Percentiles rank a stretch among this genome's conserved stretches.
phyloP scores from a whole-genome alignment of 768 basidiomycete species.

The Hygrophoropsis aurantiaca region DNA sequence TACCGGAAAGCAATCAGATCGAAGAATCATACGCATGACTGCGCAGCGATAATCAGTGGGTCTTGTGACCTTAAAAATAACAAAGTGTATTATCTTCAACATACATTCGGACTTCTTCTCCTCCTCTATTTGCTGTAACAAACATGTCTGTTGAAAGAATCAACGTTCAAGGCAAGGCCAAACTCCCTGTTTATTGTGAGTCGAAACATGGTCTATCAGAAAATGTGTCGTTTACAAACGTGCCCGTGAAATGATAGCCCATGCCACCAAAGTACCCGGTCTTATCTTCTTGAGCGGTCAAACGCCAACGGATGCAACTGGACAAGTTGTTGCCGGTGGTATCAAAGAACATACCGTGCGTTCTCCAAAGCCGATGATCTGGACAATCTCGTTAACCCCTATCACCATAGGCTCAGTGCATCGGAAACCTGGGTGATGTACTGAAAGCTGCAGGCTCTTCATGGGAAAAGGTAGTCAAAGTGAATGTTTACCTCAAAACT shows the following conservation, averaged over 20 bases:
- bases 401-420: constrained; percentile 49
- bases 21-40: too few species aligned
- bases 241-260: constrained; percentile 33
- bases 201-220: constrained; percentile 1
- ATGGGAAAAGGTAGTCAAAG: constrained; percentile 57
- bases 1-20: too few species aligned
- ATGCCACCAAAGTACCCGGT: constrained; percentile 56
- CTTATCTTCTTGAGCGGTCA: constrained; percentile 64
- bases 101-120: too few species aligned
- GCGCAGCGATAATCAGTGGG: too few species aligned
- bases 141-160: constrained; percentile 54
- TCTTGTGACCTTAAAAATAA: too few species aligned
- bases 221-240: neutral
- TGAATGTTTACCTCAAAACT: constrained; percentile 62
- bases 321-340: constrained; percentile 52
- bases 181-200: constrained; percentile 13
- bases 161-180: constrained; percentile 47
- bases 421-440: constrained; percentile 54
- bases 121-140: constrained; percentile 8
- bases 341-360: constrained; percentile 60
- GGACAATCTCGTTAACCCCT: neutral
- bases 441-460: constrained; percentile 54
- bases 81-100: too few species aligned
- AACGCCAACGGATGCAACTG: constrained; percentile 49
- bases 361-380: neutral